These are phyloP conservation scores for Dactylorhiza incarnata DNA, from an alignment of 106 monocot species.

Conservation along the genomic window DNA sequence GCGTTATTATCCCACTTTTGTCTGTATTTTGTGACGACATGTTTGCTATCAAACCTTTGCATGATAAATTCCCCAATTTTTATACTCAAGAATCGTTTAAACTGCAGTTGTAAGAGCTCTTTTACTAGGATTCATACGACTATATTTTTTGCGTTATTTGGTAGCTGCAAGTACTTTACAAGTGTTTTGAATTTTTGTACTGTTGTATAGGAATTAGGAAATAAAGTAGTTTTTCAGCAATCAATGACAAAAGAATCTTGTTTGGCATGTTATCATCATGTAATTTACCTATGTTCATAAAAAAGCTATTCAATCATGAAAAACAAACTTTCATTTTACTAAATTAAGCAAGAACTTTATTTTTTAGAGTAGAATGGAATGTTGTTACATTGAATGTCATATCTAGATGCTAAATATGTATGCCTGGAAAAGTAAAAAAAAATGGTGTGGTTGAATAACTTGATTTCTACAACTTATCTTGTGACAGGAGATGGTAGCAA, in stretches of 20 bases:
- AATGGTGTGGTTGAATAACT: neutral
- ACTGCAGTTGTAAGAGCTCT: neutral
- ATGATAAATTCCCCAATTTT: neutral
- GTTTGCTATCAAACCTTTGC: neutral
- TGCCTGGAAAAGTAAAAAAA: neutral
- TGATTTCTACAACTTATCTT: neutral
- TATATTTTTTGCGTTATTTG: neutral
- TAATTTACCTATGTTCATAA: neutral
- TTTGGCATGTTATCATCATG: neutral
- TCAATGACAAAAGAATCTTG: neutral
- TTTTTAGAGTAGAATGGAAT: neutral
- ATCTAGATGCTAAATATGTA: neutral
- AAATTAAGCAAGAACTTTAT: neutral
- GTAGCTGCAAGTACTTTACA: neutral
- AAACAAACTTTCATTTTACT: neutral
- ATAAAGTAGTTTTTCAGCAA: neutral
- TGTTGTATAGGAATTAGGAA: neutral
- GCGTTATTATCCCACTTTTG: neutral
- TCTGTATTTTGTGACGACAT: neutral
- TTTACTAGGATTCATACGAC: neutral
- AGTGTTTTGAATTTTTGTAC: neutral
- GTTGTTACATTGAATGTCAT: neutral
- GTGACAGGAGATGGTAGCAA: conserved; percentile 13
- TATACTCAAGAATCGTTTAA: neutral
- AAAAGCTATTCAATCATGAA: neutral